A percentile compares a stretch with the other conserved stretches of the same genome.
phyloP scores from a whole-genome alignment of 345 rosid species.

The Aquilaria sinensis region DNA sequence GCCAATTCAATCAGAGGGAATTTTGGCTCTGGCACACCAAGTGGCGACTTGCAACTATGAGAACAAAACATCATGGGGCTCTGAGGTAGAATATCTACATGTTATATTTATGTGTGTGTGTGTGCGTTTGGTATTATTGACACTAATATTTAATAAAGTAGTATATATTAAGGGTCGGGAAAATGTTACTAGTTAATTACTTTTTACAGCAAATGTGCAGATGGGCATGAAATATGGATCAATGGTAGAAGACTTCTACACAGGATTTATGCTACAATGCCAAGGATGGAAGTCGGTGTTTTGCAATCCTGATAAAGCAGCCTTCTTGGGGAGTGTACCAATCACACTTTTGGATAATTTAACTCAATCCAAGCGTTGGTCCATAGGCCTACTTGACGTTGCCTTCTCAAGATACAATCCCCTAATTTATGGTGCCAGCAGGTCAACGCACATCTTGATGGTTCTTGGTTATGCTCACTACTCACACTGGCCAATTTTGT shows the following conservation, averaged over 20 bases:
- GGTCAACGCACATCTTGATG: slow-evolving; percentile 25
- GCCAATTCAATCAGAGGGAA: slow-evolving; percentile 20
- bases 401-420: slow-evolving; percentile 31
- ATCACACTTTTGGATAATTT: slow-evolving; percentile 32
- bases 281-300: slow-evolving; percentile 64
- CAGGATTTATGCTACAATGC: slow-evolving; percentile 50
- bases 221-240: slow-evolving; percentile 68
- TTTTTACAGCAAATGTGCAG: slow-evolving; percentile 22
- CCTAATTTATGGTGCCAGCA: slow-evolving; percentile 34
- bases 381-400: slow-evolving; percentile 49
- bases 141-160: too few relatives aligned
- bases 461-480: slow-evolving; percentile 28
- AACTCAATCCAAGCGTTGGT: slow-evolving; percentile 59
- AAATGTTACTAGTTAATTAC: background rate
- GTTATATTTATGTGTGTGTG: slow-evolving; percentile 8
- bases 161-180: too few relatives aligned
- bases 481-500: slow-evolving; percentile 45
- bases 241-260: slow-evolving; percentile 56
- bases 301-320: slow-evolving; percentile 48
- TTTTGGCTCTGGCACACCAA: slow-evolving; percentile 33
- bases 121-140: too few relatives aligned
- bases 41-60: slow-evolving; percentile 54
- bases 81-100: slow-evolving; percentile 20
- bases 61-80: slow-evolving; percentile 53
- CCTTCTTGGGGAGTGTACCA: slow-evolving; percentile 55